Conservation (phyloP, 306 rosid species). For the Canavalia gladiata region DNA sequence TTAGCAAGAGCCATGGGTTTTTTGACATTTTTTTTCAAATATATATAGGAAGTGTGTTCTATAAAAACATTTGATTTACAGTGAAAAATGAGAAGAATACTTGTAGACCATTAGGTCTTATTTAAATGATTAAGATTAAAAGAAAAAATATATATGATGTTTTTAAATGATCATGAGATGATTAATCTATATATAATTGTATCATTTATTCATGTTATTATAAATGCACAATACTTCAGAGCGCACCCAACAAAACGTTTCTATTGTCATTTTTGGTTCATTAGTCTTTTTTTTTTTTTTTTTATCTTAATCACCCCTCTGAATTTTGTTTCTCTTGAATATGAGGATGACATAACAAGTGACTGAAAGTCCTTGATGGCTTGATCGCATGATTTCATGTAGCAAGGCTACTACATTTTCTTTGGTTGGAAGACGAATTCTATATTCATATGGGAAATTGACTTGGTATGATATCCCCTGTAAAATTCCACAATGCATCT, state of each 20-base stretch:
- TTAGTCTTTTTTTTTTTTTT: neutral
- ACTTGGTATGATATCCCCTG: neutral
- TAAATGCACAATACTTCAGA: neutral
- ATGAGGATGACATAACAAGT: neutral
- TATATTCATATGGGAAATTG: neutral
- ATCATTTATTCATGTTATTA: neutral
- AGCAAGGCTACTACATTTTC: constrained; percentile 9
- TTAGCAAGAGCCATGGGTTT: neutral
- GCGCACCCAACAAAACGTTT: constrained; percentile 1
- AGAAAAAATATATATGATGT: no score
- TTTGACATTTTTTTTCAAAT: neutral
- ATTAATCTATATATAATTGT: no score
- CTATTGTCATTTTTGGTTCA: constrained; percentile 2
- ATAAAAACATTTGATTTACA: no score
- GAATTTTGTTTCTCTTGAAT: constrained; percentile 15
- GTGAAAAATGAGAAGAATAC: no score
- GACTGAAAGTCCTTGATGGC: constrained; percentile 27
- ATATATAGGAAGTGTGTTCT: neutral
- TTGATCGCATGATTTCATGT: constrained; percentile 19
- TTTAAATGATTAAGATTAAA: no score
- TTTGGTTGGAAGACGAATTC: neutral
- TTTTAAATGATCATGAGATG: no score
- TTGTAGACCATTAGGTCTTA: no score
- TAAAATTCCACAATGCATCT: neutral
- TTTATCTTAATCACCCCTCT: neutral